Conservation (phyloP, 2,329 filamentous ascomycete species). For the Lachnellula hyalina region DNA sequence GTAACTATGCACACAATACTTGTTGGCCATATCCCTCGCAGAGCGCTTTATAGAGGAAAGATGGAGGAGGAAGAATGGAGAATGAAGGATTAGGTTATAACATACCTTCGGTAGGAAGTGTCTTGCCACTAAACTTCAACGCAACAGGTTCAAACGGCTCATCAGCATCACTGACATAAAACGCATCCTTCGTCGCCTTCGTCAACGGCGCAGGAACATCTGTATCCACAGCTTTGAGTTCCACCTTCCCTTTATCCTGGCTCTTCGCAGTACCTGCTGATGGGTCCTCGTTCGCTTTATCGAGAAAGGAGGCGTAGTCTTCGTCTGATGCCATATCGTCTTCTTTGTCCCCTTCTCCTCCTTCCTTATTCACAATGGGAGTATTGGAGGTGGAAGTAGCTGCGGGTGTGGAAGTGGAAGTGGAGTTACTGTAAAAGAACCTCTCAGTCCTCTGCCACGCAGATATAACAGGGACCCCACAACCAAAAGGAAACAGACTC, state of each 20-base stretch:
- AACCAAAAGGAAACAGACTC: neutral
- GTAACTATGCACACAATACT: conserved; percentile 45
- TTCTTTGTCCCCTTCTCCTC: neutral
- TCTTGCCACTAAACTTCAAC: conserved; percentile 52
- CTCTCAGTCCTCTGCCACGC: neutral
- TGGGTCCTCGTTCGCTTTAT: conserved; percentile 80
- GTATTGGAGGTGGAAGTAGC: neutral
- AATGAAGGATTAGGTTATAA: neutral
- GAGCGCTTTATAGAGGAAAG: neutral
- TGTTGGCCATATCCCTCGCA: neutral
- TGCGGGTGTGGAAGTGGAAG: neutral
- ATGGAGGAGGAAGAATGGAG: neutral
- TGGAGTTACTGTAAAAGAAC: conserved; percentile 8
- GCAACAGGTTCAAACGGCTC: conserved; percentile 78
- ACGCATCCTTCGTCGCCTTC: conserved; percentile 48
- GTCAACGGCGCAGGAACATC: conserved; percentile 56
- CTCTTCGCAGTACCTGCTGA: conserved; percentile 48
- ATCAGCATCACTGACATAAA: conserved; percentile 78
- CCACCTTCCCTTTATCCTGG: conserved; percentile 27
- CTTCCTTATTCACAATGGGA: neutral
- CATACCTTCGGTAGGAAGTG: conserved; percentile 58
- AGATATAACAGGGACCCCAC: neutral
- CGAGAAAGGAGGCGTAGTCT: conserved; percentile 77
- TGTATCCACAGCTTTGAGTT: conserved; percentile 49
- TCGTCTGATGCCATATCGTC: conserved; percentile 66